Percentiles rank a stretch among this genome's conserved stretches.
These are phyloP conservation scores for Russula ochroleuca DNA, from an alignment of 768 basidiomycete genomes.

Conservation along the genomic window DNA sequence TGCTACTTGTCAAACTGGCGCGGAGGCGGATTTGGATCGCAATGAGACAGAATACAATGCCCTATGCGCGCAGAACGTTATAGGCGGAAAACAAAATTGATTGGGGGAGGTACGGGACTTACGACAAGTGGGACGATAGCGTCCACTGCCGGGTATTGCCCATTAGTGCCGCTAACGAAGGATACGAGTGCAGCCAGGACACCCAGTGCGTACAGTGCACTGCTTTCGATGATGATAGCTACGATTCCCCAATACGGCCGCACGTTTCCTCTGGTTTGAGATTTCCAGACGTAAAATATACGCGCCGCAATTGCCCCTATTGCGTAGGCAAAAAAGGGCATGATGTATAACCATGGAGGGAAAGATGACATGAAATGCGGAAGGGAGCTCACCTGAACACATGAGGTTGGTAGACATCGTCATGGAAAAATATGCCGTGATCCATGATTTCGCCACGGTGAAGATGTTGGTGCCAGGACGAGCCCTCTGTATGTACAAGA, in stretches of 20 bases:
- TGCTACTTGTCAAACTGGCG: background rate
- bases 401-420: conserved; percentile 9
- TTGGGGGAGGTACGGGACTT: background rate
- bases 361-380: background rate
- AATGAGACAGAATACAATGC: conserved; percentile 17
- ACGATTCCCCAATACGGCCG: background rate
- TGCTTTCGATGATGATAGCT: conserved; percentile 12
- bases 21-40: conserved; percentile 17
- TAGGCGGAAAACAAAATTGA: background rate
- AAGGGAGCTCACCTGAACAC: conserved; percentile 5
- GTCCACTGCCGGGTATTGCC: conserved; percentile 9
- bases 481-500: background rate
- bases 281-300: background rate
- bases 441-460: conserved; percentile 6
- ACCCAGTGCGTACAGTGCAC: conserved; percentile 3
- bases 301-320: conserved; percentile 14
- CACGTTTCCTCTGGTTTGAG: background rate
- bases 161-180: conserved; percentile 1
- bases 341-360: background rate
- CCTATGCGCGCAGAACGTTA: background rate
- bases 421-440: conserved; percentile 12
- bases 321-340: background rate
- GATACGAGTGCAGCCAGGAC: background rate
- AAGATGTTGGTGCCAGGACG: conserved; percentile 6
- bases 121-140: conserved; percentile 13